phyloP scores from a whole-genome alignment of 306 rosid species.

The Lathyrus sativus region DNA sequence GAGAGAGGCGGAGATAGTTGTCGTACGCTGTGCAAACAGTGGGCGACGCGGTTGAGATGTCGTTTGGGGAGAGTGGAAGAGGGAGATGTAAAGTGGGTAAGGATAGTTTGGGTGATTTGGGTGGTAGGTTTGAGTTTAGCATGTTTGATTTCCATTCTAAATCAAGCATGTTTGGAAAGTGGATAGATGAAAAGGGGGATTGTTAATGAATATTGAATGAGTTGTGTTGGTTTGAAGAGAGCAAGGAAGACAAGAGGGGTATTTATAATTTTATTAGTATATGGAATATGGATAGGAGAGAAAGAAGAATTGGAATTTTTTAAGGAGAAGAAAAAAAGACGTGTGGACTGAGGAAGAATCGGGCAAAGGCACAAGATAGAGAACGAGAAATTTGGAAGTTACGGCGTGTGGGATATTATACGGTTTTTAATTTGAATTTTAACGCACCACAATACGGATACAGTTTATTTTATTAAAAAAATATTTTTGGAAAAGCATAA shows the following conservation, averaged over 20 bases:
- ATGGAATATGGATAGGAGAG: background rate
- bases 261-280: constrained; percentile 9
- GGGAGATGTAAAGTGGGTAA: constrained; percentile 47
- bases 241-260: background rate
- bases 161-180: constrained; percentile 60
- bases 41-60: constrained; percentile 58
- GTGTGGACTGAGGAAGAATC: constrained; percentile 58
- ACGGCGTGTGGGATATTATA: constrained; percentile 19
- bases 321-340: constrained; percentile 54
- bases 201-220: background rate
- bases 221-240: constrained; percentile 22
- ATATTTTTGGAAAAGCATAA: too few species aligned
- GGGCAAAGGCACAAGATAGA: constrained; percentile 18
- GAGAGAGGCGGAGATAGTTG: constrained; percentile 68
- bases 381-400: constrained; percentile 46
- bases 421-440: constrained; percentile 4
- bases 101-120: constrained; percentile 64
- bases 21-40: constrained; percentile 65
- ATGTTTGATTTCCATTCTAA: constrained; percentile 72
- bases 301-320: constrained; percentile 15
- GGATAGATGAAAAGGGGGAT: background rate
- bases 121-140: constrained; percentile 52
- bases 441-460: background rate
- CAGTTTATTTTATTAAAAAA: background rate
- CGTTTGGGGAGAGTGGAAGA: constrained; percentile 47